Evolutionary conservation across 2,329 filamentous ascomycete genomes (phyloP).

Genomic region (Chrysoporthe cubensis): DNA sequence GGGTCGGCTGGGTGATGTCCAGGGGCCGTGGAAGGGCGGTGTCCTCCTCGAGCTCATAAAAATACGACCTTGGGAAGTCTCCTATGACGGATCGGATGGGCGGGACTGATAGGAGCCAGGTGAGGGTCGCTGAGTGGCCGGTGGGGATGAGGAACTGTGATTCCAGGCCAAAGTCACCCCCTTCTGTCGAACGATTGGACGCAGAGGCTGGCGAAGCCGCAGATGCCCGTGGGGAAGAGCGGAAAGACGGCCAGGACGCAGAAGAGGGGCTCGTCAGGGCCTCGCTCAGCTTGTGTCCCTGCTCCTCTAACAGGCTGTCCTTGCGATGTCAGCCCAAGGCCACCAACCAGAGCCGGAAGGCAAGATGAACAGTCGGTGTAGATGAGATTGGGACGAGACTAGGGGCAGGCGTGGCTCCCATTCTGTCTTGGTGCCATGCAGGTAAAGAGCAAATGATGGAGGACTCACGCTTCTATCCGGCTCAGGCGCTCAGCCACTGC

Average conservation of each 20-base stretch:
- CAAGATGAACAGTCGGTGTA: constrained; percentile 19
- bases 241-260: constrained; percentile 22
- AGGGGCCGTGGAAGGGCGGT: constrained; percentile 38
- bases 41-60: constrained; percentile 40
- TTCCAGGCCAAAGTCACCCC: constrained; percentile 35
- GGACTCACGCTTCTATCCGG: constrained; percentile 40
- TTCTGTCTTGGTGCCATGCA: constrained; percentile 32
- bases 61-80: constrained; percentile 40
- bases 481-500: constrained; percentile 43
- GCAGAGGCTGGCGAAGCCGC: constrained; percentile 26
- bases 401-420: constrained; percentile 14
- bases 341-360: constrained; percentile 33
- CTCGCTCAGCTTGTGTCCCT: constrained; percentile 32
- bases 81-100: constrained; percentile 39
- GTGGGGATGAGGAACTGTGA: constrained; percentile 43
- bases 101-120: constrained; percentile 40
- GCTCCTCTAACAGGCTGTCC: constrained; percentile 33
- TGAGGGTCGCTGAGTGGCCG: constrained; percentile 40
- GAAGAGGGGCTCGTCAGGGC: constrained; percentile 17
- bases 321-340: constrained; percentile 18
- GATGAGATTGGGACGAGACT: background rate
- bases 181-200: constrained; percentile 25
- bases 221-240: constrained; percentile 22
- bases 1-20: constrained; percentile 34
- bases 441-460: constrained; percentile 28